A percentile compares a stretch with the other conserved stretches of the same genome.
These are phyloP conservation scores for Fusarium metavorans DNA, from an alignment of 2,329 filamentous ascomycete genomes.

Conservation along the genomic window DNA sequence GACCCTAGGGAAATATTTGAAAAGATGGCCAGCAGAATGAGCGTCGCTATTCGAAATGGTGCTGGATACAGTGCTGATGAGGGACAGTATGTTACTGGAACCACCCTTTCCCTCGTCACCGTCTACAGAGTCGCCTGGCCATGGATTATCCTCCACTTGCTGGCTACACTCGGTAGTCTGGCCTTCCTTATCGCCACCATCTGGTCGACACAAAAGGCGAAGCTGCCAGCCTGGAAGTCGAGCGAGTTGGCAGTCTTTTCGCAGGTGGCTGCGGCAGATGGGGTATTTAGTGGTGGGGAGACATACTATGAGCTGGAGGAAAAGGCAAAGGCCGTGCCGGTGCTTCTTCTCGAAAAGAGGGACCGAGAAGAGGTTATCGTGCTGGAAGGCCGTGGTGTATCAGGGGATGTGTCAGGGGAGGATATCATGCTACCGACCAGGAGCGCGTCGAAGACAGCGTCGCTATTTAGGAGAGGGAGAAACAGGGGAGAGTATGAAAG, in stretches of 20 bases:
- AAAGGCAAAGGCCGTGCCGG: not conserved
- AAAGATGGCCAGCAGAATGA: not conserved
- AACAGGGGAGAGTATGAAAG: not conserved
- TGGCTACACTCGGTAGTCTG: not conserved
- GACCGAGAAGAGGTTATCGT: not conserved
- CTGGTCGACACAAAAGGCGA: not conserved
- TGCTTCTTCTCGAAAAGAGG: not conserved
- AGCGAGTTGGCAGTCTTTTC: constrained; percentile 5
- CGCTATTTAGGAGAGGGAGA: not conserved
- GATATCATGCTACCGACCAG: not conserved
- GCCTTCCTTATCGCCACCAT: not conserved
- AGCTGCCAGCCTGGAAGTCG: not conserved
- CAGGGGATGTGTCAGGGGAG: not conserved
- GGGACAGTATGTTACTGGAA: not conserved
- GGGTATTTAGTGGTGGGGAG: not conserved
- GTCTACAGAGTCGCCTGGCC: not conserved
- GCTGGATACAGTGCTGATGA: not conserved
- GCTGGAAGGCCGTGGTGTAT: not conserved
- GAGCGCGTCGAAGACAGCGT: not conserved
- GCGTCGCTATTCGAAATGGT: not conserved
- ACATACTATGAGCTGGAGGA: not conserved
- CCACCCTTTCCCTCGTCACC: not conserved
- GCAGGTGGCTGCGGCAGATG: not conserved
- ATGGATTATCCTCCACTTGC: not conserved
- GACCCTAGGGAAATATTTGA: not conserved